Evolutionary conservation across 2,329 filamentous ascomycete species (phyloP).

Genomic region (Trichoderma sp.): DNA sequence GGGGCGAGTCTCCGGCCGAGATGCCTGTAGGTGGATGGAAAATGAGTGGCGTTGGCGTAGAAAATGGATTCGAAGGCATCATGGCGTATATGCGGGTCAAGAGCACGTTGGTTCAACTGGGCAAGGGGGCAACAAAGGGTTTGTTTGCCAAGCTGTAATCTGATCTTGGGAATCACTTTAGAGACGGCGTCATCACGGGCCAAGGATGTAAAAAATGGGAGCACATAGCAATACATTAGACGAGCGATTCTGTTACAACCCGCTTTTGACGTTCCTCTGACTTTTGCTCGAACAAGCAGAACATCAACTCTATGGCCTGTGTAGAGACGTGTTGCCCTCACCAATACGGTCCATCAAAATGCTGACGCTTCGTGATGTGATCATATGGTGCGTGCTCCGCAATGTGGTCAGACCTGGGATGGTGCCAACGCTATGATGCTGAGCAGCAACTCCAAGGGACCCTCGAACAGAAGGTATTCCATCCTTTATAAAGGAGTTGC

Average conservation of each 20-base stretch:
- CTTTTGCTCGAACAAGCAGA: neutral
- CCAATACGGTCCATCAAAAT: neutral
- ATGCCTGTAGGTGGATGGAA: constrained; percentile 95
- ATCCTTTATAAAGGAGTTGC: too few species aligned
- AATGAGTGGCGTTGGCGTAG: constrained; percentile 80
- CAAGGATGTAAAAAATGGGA: neutral
- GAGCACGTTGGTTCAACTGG: constrained; percentile 83
- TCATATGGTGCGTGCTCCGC: neutral
- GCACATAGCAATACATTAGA: neutral
- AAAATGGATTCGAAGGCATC: constrained; percentile 78
- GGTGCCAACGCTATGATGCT: neutral
- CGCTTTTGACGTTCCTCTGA: neutral
- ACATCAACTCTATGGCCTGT: accelerated
- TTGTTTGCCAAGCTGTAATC: constrained; percentile 68
- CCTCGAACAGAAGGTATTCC: too few species aligned
- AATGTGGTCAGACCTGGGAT: neutral
- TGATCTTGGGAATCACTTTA: neutral
- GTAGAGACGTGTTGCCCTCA: neutral
- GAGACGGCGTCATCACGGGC: neutral
- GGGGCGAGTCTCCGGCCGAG: constrained; percentile 88
- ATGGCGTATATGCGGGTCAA: constrained; percentile 83
- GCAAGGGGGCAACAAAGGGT: constrained; percentile 56
- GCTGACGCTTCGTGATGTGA: neutral
- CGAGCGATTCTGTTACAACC: neutral
- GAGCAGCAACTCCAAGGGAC: too few species aligned